Evolutionary conservation across 2,329 filamentous ascomycete genomes (phyloP).

Genomic region (Microcera coccophila): DNA sequence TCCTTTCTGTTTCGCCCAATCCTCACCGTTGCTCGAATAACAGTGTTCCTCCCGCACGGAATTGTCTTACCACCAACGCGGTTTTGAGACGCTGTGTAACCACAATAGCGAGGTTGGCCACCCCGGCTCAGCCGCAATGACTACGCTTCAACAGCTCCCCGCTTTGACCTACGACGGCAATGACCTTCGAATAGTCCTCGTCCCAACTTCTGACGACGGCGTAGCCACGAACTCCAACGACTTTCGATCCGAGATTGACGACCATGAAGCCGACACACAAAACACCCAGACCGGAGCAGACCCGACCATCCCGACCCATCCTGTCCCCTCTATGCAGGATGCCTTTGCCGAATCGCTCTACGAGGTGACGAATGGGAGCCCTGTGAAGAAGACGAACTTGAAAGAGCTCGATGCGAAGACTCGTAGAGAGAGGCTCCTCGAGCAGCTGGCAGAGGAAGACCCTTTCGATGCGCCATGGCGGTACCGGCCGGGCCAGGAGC

Average conservation of each 20-base stretch:
- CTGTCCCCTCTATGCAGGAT: constrained; percentile 70
- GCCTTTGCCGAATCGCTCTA: constrained; percentile 79
- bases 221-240: constrained; percentile 7
- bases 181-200: constrained; percentile 30
- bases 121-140: constrained; percentile 27
- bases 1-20: constrained; percentile 10
- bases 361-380: constrained; percentile 58
- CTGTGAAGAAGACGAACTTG: constrained; percentile 48
- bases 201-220: constrained; percentile 22
- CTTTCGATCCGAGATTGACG: constrained; percentile 10
- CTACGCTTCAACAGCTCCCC: constrained; percentile 26
- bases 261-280: constrained; percentile 8
- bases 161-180: constrained; percentile 28
- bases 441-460: constrained; percentile 63
- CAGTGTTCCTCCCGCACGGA: constrained; percentile 8
- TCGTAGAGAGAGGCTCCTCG: constrained; percentile 64
- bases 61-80: constrained; percentile 11
- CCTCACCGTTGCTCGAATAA: constrained; percentile 13
- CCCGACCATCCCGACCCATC: constrained; percentile 49
- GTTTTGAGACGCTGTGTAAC: constrained; percentile 23
- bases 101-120: constrained; percentile 23
- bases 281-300: constrained; percentile 15
- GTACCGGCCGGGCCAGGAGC: constrained; percentile 67
- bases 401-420: constrained; percentile 54
- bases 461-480: constrained; percentile 74